phyloP scores from a whole-genome alignment of 2,329 filamentous ascomycete genomes.

The Calonectria henricotiae region DNA sequence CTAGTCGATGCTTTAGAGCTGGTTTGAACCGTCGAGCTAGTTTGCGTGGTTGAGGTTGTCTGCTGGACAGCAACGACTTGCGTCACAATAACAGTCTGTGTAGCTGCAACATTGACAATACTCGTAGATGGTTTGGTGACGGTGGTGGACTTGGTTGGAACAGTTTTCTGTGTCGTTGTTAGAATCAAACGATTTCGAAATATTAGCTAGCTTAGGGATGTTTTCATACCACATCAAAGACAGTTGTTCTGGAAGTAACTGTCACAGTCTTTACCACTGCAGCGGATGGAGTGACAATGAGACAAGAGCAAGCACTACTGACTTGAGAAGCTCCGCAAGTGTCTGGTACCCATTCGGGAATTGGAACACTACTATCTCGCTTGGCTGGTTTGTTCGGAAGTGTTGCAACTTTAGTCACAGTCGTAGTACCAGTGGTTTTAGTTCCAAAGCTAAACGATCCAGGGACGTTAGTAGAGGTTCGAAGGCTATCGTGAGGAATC shows the following conservation, averaged over 20 bases:
- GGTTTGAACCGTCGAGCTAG: neutral
- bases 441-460: constrained; percentile 4
- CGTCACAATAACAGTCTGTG: neutral
- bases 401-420: neutral
- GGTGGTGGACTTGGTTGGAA: neutral
- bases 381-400: neutral
- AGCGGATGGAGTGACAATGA: constrained; percentile 5
- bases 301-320: constrained; percentile 7
- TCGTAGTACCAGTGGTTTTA: constrained; percentile 3
- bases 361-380: neutral
- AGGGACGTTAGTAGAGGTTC: neutral
- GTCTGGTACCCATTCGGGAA: neutral
- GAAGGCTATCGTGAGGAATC: neutral
- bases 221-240: neutral
- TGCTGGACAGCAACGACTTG: neutral
- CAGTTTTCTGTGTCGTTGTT: neutral
- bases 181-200: neutral
- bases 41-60: neutral
- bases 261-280: neutral
- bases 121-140: neutral
- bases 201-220: no score
- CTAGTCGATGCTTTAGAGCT: neutral
- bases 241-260: neutral
- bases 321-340: neutral
- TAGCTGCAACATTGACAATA: constrained; percentile 6